Conservation (phyloP, 495 filamentous ascomycete genomes). For the Aspergillus ostianus region DNA sequence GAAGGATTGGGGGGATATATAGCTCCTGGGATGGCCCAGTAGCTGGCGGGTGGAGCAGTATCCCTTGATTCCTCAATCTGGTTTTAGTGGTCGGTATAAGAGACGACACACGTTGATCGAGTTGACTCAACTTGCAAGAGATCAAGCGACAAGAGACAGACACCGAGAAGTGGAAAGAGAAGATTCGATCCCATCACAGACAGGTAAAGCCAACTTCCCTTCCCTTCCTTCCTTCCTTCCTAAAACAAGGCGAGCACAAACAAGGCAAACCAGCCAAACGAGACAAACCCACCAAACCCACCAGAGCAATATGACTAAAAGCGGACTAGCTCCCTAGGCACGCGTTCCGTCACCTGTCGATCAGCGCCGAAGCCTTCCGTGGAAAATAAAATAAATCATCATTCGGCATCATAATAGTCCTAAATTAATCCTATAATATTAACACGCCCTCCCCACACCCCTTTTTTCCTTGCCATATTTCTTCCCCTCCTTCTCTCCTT, state of each 20-base stretch:
- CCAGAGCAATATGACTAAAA: constrained; percentile 32
- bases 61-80: neutral
- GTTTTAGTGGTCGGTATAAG: too few species aligned
- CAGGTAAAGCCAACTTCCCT: too few species aligned
- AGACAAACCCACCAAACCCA: neutral
- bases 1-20: neutral
- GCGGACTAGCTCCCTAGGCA: constrained; percentile 21
- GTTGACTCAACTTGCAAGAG: too few species aligned
- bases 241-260: neutral
- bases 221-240: neutral
- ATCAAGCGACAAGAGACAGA: too few species aligned
- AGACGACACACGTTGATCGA: too few species aligned
- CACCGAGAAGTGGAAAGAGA: too few species aligned
- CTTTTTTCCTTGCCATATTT: neutral
- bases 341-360: constrained; percentile 29
- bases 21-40: neutral
- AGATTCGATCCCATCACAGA: too few species aligned
- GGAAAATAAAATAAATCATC: constrained; percentile 26
- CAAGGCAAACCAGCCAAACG: neutral
- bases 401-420: constrained; percentile 9
- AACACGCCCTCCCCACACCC: constrained; percentile 1
- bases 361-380: constrained; percentile 25
- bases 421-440: constrained; percentile 10
- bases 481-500: neutral
- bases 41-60: neutral